Conservation (phyloP, 129 eudicot genomes). For the Flaveria linearis region DNA sequence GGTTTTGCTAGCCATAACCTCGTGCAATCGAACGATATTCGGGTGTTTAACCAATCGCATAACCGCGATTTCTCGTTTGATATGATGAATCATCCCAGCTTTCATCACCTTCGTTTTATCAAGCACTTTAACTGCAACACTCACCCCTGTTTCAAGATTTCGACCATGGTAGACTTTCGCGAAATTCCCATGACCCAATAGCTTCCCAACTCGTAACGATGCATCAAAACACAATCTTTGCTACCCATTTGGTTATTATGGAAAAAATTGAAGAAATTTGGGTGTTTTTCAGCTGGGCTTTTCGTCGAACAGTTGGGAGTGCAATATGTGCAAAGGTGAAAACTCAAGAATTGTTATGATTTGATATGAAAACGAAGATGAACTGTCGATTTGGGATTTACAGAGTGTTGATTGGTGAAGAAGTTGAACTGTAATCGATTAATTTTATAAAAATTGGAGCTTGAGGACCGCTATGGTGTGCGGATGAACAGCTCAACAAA, state of each 20-base stretch:
- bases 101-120: slow-evolving; percentile 21
- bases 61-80: slow-evolving; percentile 22
- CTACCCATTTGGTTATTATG: not conserved
- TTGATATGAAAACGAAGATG: not conserved
- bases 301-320: not conserved
- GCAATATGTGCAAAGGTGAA: not conserved
- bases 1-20: slow-evolving; percentile 28
- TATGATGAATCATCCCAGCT: slow-evolving; percentile 16
- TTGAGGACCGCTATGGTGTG: not conserved
- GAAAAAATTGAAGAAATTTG: not conserved
- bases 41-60: slow-evolving; percentile 23
- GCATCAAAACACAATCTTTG: slow-evolving; percentile 20
- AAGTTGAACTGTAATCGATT: not conserved
- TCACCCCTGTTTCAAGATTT: slow-evolving; percentile 19
- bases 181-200: slow-evolving; percentile 25
- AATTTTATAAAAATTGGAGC: not conserved
- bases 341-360: not conserved
- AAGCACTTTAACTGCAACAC: slow-evolving; percentile 21
- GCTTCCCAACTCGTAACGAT: slow-evolving; percentile 21
- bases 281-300: not conserved
- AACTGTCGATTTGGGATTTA: not conserved
- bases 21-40: slow-evolving; percentile 11
- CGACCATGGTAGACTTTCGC: slow-evolving; percentile 27
- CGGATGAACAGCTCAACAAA: not conserved
- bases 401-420: not conserved